Evolutionary conservation across 345 rosid genomes (phyloP), one percentile per base, ranked within the genome.

Genomic region (Citrus unshiu): DNA sequence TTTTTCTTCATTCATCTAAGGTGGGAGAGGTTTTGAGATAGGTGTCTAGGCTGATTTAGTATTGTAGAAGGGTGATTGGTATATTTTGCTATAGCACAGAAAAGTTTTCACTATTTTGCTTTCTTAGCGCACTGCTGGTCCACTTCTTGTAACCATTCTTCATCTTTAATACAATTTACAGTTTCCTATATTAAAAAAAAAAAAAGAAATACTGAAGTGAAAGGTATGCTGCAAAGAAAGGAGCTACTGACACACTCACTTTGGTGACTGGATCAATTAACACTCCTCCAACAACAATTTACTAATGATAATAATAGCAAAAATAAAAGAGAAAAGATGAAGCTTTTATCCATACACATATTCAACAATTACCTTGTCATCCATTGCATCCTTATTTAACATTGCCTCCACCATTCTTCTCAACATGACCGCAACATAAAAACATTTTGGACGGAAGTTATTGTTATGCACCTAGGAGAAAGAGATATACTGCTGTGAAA

Each of bases 341-440:
- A 30, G 19, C 4, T 37, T 46, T 34, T 32, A 19, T 72, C 56
- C 34, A 0, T 9, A 46, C 21, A 29, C 3, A 27, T 22, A 60
- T 29, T 58, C 57, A 75, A 77, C 14, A 63, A 63, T 73, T 86
- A 93, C 99, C 97, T 93, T 95, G 88, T 95, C 99, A 93, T 95
- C 98, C 93, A 95, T 86, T 1, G 99, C 92, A 88, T 95, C 99
- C 85, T 95, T 95, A 81, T 93, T 95, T 74, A 93, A 81, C 81
- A 93, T 85, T 78, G 98, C 98, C 80, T 95, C 99, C 91, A 95
- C 83, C 90, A 95, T 90, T 78, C 98, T 89, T 83, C 99, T 89
- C 81, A 95, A 78, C 99, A 95, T 95, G 60, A 95, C 98, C 59
- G 91, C 97, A 80, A 92, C 99, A 87, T 95, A 95, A 66, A 92